phyloP scores from a whole-genome alignment of 2,329 filamentous ascomycete species.

The Fusarium beomiforme region DNA sequence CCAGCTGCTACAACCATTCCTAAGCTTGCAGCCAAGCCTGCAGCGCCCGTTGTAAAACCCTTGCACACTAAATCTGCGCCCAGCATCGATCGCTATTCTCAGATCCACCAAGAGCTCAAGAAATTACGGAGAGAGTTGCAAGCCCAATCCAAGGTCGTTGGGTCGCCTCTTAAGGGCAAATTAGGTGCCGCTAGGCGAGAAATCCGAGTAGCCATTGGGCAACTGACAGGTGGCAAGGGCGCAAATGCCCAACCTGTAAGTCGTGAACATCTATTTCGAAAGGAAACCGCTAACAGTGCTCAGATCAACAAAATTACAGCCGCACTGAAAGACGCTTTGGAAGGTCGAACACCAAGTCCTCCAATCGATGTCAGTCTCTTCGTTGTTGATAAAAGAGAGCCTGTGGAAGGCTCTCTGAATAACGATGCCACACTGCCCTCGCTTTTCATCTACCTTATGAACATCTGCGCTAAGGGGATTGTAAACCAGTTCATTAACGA shows the following conservation, averaged over 20 bases:
- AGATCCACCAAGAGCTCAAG: constrained; percentile 76
- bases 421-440: constrained; percentile 68
- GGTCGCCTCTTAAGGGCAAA: constrained; percentile 66
- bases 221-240: constrained; percentile 73
- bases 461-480: constrained; percentile 78
- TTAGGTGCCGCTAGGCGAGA: constrained; percentile 78
- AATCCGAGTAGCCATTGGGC: constrained; percentile 77
- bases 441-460: constrained; percentile 78
- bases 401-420: constrained; percentile 59
- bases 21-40: constrained; percentile 14
- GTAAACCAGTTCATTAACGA: constrained; percentile 76
- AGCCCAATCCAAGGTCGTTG: constrained; percentile 60
- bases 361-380: constrained; percentile 65
- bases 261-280: neutral
- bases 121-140: constrained; percentile 70
- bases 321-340: constrained; percentile 63
- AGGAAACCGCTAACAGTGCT: constrained; percentile 23
- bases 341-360: constrained; percentile 61
- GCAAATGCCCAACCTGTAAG: constrained; percentile 62
- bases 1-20: neutral
- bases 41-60: constrained; percentile 20
- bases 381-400: constrained; percentile 57
- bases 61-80: constrained; percentile 11
- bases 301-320: constrained; percentile 51
- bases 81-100: constrained; percentile 56